phyloP scores from a whole-genome alignment of 345 rosid species.

The Camelina sativa region DNA sequence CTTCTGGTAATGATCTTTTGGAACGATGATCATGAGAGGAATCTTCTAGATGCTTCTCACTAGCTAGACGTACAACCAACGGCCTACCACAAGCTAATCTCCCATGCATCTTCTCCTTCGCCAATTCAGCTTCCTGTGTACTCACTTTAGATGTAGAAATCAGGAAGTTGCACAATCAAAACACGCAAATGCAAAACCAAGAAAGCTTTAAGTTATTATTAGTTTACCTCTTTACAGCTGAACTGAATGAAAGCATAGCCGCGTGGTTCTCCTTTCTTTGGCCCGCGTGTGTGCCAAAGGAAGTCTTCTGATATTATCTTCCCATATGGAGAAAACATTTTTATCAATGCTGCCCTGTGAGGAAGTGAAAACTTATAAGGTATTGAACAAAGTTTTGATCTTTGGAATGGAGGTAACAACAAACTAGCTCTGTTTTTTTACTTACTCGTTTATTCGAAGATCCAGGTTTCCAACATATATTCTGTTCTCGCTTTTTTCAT shows the following conservation, averaged over 20 bases:
- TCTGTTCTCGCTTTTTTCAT: constrained; percentile 74
- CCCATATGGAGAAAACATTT: constrained; percentile 91
- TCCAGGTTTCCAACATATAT: constrained; percentile 87
- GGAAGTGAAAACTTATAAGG: not conserved
- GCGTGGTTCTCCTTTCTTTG: constrained; percentile 89
- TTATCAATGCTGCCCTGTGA: constrained; percentile 78
- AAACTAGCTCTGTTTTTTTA: constrained; percentile 20
- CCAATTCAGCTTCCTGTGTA: constrained; percentile 93
- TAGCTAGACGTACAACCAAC: constrained; percentile 75
- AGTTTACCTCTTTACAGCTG: constrained; percentile 77
- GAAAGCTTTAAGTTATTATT: constrained; percentile 28
- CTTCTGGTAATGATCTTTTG: constrained; percentile 45
- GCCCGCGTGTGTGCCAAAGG: constrained; percentile 93
- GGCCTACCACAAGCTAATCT: constrained; percentile 91
- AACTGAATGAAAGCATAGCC: constrained; percentile 86
- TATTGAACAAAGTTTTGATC: not conserved
- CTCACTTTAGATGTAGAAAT: constrained; percentile 82
- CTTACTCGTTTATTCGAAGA: constrained; percentile 88
- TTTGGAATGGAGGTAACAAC: not conserved
- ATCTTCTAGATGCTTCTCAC: constrained; percentile 68
- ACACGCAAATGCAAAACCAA: not conserved
- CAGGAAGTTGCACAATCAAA: constrained; percentile 49
- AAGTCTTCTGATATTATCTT: constrained; percentile 86
- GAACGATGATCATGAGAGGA: constrained; percentile 45
- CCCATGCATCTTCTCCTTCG: constrained; percentile 96